Base-by-base conservation (phyloP, 2,329 filamentous ascomycete genomes). In the Colletotrichum trifolii region DNA sequence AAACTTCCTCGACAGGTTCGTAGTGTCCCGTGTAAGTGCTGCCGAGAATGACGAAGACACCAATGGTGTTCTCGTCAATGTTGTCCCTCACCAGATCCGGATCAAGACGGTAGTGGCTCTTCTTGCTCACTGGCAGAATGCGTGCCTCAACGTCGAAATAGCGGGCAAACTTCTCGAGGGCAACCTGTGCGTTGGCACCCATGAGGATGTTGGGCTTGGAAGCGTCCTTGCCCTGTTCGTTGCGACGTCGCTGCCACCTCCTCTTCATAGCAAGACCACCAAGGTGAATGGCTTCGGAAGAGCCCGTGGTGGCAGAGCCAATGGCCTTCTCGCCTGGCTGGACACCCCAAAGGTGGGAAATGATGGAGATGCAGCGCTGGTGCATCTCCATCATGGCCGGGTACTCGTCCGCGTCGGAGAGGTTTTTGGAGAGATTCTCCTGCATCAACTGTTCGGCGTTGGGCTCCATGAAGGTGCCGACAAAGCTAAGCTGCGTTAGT, bases 31-130 rank as follows among this genome's bases (percentile, higher is more conserved):
- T 93, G 69, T 92, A 93, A 0, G 90, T 93, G 54, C 84, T 89
- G 3, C 90, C 90, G 6, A 93, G 72, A 57, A 92, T 92, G 0
- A 90, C 87, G 71, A 91, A 92, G 0, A 93, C 79, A n/a, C 90
- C 90, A 69, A 93, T 92, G 0, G 90, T 93, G 69, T 92, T 92
- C 76, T 92, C 90, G 67, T 93, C 89, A 39, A 92, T 83, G 67
- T 90, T 89, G 70, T 91, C 74, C 71, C 84, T 86, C 1, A 92
- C 87, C 34, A 88, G 76, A 4, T 86, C 81, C 0, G 89, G 86
- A 69, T 92, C 89, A 8, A 92, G 80, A 38, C 88, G 79, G 72
- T 82, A 90, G 7, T 83, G 79, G 62, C 86, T 89, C 72, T 87
- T 83, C 68, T 84, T 81, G 55, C 82, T 88, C 10, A 90, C 89